Evolutionary conservation across 2,329 filamentous ascomycete genomes (phyloP).

Genomic region (Aspergillus neoniger): DNA sequence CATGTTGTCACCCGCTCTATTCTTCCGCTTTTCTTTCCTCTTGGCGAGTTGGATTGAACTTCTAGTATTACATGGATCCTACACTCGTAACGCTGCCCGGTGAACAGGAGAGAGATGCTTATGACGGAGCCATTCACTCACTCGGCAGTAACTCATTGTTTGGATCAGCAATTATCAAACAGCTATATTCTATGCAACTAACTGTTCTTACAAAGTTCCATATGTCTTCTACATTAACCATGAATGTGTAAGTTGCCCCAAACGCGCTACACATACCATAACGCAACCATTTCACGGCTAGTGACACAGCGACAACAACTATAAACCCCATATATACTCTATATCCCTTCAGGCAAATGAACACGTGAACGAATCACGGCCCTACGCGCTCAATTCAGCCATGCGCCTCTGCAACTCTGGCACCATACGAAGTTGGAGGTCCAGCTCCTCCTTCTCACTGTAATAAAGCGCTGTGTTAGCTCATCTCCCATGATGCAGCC

Average conservation of each 20-base stretch:
- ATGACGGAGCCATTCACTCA: neutral
- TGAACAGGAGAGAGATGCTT: neutral
- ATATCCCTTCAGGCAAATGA: neutral
- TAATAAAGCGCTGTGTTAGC: neutral
- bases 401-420: conserved; percentile 86
- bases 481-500: neutral
- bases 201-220: neutral
- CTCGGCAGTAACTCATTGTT: neutral
- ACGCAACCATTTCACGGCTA: neutral
- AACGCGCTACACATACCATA: neutral
- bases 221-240: neutral
- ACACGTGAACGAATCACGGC: neutral
- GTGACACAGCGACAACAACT: neutral
- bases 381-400: conserved; percentile 67
- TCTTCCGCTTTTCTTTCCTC: neutral
- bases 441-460: conserved; percentile 88
- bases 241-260: neutral
- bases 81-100: neutral
- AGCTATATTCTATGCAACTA: neutral
- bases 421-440: conserved; percentile 79
- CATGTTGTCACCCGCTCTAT: neutral
- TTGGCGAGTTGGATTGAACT: neutral
- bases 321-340: neutral
- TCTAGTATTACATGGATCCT: neutral
- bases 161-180: neutral